A percentile compares a stretch with the other conserved stretches of the same genome.
Evolutionary conservation across 192 early-diverging fungal species (phyloP).

Genomic region (Ambispora gerdemannii): DNA sequence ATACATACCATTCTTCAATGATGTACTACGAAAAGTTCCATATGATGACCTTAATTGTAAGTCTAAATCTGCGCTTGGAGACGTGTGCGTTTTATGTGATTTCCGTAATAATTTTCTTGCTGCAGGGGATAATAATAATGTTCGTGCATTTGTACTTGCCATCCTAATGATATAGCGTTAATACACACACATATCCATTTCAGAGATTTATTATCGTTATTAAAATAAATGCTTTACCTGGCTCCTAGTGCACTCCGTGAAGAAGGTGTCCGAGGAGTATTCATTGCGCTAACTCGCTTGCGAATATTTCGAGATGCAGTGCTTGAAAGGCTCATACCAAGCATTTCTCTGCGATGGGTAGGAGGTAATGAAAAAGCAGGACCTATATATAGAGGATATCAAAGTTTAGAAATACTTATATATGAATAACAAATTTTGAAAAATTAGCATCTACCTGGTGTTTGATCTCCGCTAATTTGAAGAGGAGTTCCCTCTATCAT

Average conservation of each 20-base stretch:
- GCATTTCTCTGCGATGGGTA: conserved; percentile 59
- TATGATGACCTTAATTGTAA: conserved; percentile 40
- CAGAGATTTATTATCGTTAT: conserved; percentile 32
- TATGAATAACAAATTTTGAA: neutral
- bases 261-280: conserved; percentile 33
- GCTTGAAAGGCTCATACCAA: conserved; percentile 60
- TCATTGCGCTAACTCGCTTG: conserved; percentile 33
- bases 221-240: conserved; percentile 27
- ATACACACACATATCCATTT: conserved; percentile 29
- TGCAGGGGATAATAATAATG: conserved; percentile 41
- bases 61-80: conserved; percentile 25
- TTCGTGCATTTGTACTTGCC: conserved; percentile 33
- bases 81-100: conserved; percentile 24
- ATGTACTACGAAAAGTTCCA: neutral
- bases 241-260: conserved; percentile 30
- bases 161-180: conserved; percentile 18
- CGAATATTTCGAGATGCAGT: conserved; percentile 56
- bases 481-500: conserved; percentile 77
- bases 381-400: conserved; percentile 36
- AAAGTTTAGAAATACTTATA: neutral
- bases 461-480: conserved; percentile 53
- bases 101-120: conserved; percentile 35
- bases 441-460: conserved; percentile 36
- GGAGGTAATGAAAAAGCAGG: conserved; percentile 57
- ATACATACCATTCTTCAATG: neutral